Evolutionary conservation across 2,329 filamentous ascomycete genomes (phyloP), one percentile per base, ranked within the genome.

Genomic region (Fusarium camptoceras): DNA sequence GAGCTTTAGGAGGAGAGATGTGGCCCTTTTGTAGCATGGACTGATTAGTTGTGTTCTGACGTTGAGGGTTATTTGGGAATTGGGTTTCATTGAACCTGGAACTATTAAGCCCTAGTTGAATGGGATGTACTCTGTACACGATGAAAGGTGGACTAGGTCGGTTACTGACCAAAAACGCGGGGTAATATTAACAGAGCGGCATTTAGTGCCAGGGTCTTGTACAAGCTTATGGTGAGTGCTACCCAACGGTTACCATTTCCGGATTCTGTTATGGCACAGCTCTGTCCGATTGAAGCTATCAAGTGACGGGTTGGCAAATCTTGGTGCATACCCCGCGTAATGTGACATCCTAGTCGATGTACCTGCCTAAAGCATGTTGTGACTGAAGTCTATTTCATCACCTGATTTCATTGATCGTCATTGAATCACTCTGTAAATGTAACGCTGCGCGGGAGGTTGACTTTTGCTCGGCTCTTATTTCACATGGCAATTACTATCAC

Each of bases 401-500:
- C 3, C 34, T 37, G 34, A 37, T 37, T 6, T 2, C n/a, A 0
- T 6, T 10, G 34, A 37, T 37, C 31, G 5, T 34, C 31, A 7
- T n/a, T n/a, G n/a, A n/a, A n/a, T n/a, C 27, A 14, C 3, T 27
- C 10, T 10, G 10, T 27, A 11, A 8, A 30, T 30, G 28, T 14
- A 15, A 30, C 28, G 10, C 6, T 34, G 8, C 8, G 8, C 31
- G 31, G 31, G 1, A 34, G 8, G 2, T 10, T 37, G 31, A 11
- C 31, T 37, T 0, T 18, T 37, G 31, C 31, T 37, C 31, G 31
- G 31, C 31, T 37, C 31, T 37, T 37, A 11, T 37, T 37, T 37
- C 31, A 37, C 31, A 37, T 37, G 31, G 31, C 0, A 34, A 34
- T 1, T 10, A 4, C 1, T 34, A 4, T 1, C 1, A 1, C 0